Conservation (phyloP, 768 basidiomycete genomes). For the Ramaria sp. region DNA sequence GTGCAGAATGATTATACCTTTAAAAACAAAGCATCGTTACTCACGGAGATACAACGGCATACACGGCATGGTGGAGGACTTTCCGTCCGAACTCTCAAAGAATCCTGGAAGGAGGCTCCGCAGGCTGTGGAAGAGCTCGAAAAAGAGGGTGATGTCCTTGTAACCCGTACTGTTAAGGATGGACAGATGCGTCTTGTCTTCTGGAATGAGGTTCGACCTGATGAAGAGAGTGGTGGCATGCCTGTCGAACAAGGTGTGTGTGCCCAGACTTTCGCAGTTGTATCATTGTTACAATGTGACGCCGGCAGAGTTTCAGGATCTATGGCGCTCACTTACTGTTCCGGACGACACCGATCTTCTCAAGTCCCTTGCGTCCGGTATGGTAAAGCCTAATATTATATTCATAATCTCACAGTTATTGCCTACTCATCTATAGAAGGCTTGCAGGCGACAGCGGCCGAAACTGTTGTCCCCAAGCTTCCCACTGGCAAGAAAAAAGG, state of each 20-base stretch:
- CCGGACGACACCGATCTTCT: slow-evolving; percentile 80
- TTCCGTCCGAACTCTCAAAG: slow-evolving; percentile 73
- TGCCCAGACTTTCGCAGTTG: not conserved
- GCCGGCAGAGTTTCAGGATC: slow-evolving; percentile 64
- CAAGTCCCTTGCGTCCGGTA: slow-evolving; percentile 66
- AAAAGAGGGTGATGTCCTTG: slow-evolving; percentile 76
- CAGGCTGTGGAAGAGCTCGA: slow-evolving; percentile 82
- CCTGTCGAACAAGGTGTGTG: slow-evolving; percentile 69
- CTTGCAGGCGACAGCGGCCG: slow-evolving; percentile 65
- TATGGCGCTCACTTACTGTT: slow-evolving; percentile 79
- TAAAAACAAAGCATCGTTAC: slow-evolving; percentile 69
- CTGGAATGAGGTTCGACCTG: slow-evolving; percentile 81
- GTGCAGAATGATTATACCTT: slow-evolving; percentile 76
- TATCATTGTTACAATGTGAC: not conserved
- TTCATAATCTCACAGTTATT: not conserved
- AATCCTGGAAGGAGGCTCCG: slow-evolving; percentile 85
- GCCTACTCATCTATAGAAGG: slow-evolving; percentile 41
- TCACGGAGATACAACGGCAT: slow-evolving; percentile 79
- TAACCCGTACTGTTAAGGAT: slow-evolving; percentile 79
- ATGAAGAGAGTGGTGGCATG: slow-evolving; percentile 57
- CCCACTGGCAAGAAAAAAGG: slow-evolving; percentile 68
- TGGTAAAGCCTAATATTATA: slow-evolving; percentile 10
- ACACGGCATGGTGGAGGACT: slow-evolving; percentile 79
- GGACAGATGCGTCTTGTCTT: slow-evolving; percentile 77
- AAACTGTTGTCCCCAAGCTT: slow-evolving; percentile 41